These are phyloP conservation scores for Nicotiana undulata DNA, from an alignment of 257 asterid genomes.

Conservation along the genomic window DNA sequence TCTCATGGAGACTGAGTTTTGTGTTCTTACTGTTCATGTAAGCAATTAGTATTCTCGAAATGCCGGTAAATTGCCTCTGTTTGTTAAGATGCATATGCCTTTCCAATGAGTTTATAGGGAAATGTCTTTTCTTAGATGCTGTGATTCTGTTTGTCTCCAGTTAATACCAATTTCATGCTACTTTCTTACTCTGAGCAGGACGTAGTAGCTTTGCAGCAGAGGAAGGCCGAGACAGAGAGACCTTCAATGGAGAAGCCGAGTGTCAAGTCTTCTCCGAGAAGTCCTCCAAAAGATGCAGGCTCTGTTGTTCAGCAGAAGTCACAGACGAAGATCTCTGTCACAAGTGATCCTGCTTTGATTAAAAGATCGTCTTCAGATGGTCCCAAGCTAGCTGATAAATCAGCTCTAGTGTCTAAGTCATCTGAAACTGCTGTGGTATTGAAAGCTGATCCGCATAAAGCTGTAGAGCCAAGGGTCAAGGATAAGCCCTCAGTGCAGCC, in stretches of 20 bases:
- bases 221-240: slow-evolving; percentile 21
- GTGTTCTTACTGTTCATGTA: not conserved
- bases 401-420: slow-evolving; percentile 1
- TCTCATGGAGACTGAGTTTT: not conserved
- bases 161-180: not conserved
- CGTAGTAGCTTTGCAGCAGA: slow-evolving; percentile 33
- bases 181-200: slow-evolving; percentile 29
- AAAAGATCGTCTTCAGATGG: slow-evolving; percentile 38
- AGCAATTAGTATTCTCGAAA: not conserved
- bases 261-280: slow-evolving; percentile 38
- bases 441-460: slow-evolving; percentile 31
- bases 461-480: slow-evolving; percentile 25
- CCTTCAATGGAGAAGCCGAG: slow-evolving; percentile 19
- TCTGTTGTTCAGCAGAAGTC: slow-evolving; percentile 25
- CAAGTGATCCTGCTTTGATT: slow-evolving; percentile 21
- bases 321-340: slow-evolving; percentile 17
- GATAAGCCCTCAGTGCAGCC: slow-evolving; percentile 34
- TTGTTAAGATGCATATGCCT: not conserved
- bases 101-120: not conserved
- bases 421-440: slow-evolving; percentile 14
- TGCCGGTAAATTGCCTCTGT: not conserved
- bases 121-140: not conserved
- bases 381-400: slow-evolving; percentile 35
- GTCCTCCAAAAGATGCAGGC: slow-evolving; percentile 37
- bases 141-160: not conserved